Percentiles rank a stretch among this genome's conserved stretches.
Conservation (phyloP, 106 monocot genomes). For the Posidonia australis region DNA sequence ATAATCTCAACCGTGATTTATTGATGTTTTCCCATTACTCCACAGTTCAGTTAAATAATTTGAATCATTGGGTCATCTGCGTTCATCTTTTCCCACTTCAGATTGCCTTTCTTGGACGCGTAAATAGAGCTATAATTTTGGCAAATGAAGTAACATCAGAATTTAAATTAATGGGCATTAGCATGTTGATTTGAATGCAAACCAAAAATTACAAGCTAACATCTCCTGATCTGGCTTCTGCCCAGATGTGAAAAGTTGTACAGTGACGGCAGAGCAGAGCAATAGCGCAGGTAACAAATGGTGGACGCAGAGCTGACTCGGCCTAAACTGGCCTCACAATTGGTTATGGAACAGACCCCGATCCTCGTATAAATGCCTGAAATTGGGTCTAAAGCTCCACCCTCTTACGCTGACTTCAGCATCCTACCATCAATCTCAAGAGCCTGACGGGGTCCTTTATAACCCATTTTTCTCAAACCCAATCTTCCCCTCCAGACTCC, state of each 20-base stretch:
- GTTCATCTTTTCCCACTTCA: too few species aligned
- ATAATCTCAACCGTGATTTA: too few species aligned
- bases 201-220: neutral
- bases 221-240: neutral
- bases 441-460: neutral
- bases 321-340: neutral
- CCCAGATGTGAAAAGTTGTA: conserved; percentile 11
- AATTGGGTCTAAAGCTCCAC: neutral
- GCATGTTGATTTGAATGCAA: neutral
- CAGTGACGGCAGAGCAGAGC: neutral
- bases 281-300: neutral
- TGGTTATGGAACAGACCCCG: neutral
- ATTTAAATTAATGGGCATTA: conserved; percentile 5
- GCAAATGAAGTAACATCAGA: neutral
- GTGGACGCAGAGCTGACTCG: neutral
- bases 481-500: neutral
- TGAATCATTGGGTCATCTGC: too few species aligned
- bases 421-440: neutral
- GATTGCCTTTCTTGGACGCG: too few species aligned
- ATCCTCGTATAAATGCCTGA: neutral
- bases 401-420: neutral
- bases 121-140: neutral
- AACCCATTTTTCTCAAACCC: neutral
- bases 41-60: too few species aligned
- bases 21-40: too few species aligned